phyloP scores from a whole-genome alignment of 805 yeast genomes.

The Yarrowia osloensis region DNA sequence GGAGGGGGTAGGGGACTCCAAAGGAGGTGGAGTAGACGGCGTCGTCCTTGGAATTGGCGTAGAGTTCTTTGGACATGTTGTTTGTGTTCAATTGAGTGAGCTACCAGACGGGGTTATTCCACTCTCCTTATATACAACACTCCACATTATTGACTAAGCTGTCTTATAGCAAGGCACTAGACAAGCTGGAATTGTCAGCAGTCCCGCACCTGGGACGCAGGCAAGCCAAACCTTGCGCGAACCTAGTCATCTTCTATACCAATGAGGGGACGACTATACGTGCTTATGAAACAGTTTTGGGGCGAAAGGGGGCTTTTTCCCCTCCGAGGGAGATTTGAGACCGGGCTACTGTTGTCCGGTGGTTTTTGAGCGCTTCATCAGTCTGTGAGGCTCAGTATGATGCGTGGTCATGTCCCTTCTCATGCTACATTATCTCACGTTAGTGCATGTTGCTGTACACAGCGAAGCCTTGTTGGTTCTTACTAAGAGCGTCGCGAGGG shows the following conservation, averaged over 20 bases:
- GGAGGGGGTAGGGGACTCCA: conserved; percentile 32
- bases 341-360: too few relatives aligned
- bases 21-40: conserved; percentile 29
- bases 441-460: background rate
- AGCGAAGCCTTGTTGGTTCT: background rate
- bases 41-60: conserved; percentile 20
- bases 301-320: background rate
- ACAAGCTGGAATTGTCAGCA: background rate
- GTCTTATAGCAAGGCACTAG: background rate
- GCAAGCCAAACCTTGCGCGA: background rate
- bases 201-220: background rate
- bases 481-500: too few relatives aligned
- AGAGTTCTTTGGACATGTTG: conserved; percentile 15
- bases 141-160: background rate
- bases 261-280: conserved; percentile 10
- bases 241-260: background rate
- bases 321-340: too few relatives aligned
- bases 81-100: background rate
- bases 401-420: too few relatives aligned
- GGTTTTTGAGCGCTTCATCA: background rate
- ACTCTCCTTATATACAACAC: background rate
- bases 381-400: too few relatives aligned
- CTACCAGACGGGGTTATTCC: too few relatives aligned
- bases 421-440: background rate
- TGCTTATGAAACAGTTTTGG: background rate